Evolutionary conservation across 768 basidiomycete genomes (phyloP).

Genomic region (Nidularia sp.): DNA sequence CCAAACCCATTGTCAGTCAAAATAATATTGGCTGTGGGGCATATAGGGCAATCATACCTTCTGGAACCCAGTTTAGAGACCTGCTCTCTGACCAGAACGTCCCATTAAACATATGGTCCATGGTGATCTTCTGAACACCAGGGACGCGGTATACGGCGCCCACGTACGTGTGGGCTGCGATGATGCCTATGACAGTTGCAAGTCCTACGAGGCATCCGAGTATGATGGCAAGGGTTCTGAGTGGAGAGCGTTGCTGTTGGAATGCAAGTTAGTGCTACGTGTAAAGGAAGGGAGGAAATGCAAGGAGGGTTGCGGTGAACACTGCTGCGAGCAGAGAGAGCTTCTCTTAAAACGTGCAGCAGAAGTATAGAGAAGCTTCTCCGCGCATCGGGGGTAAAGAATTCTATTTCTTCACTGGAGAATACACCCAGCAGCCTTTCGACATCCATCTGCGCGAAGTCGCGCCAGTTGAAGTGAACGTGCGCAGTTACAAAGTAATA

Average conservation of each 20-base stretch:
- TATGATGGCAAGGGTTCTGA: slow-evolving; percentile 59
- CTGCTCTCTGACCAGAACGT: slow-evolving; percentile 59
- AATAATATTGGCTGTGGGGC: background rate
- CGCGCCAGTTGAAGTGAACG: too few species aligned
- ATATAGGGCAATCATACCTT: slow-evolving; percentile 49
- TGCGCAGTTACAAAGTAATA: too few species aligned
- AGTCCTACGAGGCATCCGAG: slow-evolving; percentile 56
- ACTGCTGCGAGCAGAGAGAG: background rate
- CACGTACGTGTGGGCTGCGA: slow-evolving; percentile 73
- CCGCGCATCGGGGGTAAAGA: background rate
- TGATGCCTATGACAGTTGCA: slow-evolving; percentile 67
- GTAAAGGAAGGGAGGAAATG: background rate
- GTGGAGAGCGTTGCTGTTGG: slow-evolving; percentile 32
- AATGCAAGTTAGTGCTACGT: background rate
- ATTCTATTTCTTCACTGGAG: too few species aligned
- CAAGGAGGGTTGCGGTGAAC: background rate
- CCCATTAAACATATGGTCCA: slow-evolving; percentile 92
- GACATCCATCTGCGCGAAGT: too few species aligned
- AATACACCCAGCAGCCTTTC: too few species aligned
- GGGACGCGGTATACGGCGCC: slow-evolving; percentile 46
- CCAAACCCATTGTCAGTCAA: too few species aligned
- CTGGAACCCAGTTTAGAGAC: slow-evolving; percentile 80
- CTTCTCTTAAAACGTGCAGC: background rate
- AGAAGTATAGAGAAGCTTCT: background rate
- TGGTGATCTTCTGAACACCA: slow-evolving; percentile 65